Conservation (phyloP, 257 asterid genomes). For the Ocimum tenuiflorum region DNA sequence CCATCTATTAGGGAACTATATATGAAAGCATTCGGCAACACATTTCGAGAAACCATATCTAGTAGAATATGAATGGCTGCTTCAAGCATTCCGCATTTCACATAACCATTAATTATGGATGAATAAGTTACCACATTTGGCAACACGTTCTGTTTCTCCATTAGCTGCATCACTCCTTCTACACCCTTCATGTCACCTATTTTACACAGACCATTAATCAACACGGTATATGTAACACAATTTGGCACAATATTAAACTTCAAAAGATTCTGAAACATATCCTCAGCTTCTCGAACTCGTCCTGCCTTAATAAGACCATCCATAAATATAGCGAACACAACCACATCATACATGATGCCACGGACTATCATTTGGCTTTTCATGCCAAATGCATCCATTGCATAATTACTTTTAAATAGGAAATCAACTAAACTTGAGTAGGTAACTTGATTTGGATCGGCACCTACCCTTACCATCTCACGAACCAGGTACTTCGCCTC, state of each 20-base stretch:
- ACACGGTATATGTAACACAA: conserved; percentile 55
- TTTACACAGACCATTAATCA: conserved; percentile 62
- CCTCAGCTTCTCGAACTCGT: conserved; percentile 52
- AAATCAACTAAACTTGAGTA: conserved; percentile 54
- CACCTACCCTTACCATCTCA: conserved; percentile 51
- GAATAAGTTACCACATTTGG: conserved; percentile 73
- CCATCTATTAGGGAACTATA: conserved; percentile 64
- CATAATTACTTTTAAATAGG: conserved; percentile 42
- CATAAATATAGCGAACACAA: conserved; percentile 55
- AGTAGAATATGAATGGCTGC: conserved; percentile 40
- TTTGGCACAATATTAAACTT: conserved; percentile 44
- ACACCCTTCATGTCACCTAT: conserved; percentile 54
- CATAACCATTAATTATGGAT: conserved; percentile 58
- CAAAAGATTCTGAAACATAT: conserved; percentile 42
- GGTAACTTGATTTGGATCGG: conserved; percentile 72
- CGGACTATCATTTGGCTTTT: conserved; percentile 77
- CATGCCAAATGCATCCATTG: conserved; percentile 53
- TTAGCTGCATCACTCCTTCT: conserved; percentile 51
- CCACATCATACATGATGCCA: conserved; percentile 69
- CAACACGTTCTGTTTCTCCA: conserved; percentile 44
- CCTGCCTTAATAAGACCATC: conserved; percentile 79
- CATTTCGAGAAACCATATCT: conserved; percentile 46
- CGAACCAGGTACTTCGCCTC: conserved; percentile 53
- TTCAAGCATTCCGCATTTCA: conserved; percentile 62
- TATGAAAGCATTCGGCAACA: conserved; percentile 55